Evolutionary conservation across 139 green algal genomes (phyloP).

Genomic region (Chlamydomonas eustigma): DNA sequence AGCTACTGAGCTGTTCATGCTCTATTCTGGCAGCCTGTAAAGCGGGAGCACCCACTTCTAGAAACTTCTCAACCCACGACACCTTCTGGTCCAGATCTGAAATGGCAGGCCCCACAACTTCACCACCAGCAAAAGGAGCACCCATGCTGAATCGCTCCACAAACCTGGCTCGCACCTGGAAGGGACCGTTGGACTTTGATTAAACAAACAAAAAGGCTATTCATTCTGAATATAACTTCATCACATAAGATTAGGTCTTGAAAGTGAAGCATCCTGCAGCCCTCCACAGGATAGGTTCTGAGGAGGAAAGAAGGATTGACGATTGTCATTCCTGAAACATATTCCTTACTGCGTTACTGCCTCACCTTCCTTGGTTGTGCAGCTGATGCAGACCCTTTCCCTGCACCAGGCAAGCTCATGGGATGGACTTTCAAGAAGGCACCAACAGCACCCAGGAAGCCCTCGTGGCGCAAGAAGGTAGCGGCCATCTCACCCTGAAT

Average conservation of each 20-base stretch:
- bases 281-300: no score
- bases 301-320: no score
- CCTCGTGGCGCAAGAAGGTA: constrained; percentile 96
- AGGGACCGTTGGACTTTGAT: no score
- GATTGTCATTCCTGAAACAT: no score
- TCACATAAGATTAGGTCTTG: no score
- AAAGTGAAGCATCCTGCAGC: no score
- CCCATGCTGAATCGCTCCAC: constrained; percentile 92
- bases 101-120: constrained; percentile 64
- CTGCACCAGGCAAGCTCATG: constrained; percentile 5
- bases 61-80: constrained; percentile 81
- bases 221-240: no score
- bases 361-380: constrained; percentile 19
- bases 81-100: constrained; percentile 68
- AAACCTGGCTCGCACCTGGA: constrained; percentile 71
- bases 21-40: not conserved
- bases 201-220: no score
- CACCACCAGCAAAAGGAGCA: constrained; percentile 58
- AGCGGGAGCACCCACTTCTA: constrained; percentile 45
- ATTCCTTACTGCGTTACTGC: not conserved
- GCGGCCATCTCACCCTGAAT: constrained; percentile 87
- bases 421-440: constrained; percentile 91
- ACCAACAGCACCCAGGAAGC: constrained; percentile 93
- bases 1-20: not conserved
- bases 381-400: not conserved